These are phyloP conservation scores for Kurtzmaniella fragi DNA, from an alignment of 805 yeast genomes.

Conservation along the genomic window DNA sequence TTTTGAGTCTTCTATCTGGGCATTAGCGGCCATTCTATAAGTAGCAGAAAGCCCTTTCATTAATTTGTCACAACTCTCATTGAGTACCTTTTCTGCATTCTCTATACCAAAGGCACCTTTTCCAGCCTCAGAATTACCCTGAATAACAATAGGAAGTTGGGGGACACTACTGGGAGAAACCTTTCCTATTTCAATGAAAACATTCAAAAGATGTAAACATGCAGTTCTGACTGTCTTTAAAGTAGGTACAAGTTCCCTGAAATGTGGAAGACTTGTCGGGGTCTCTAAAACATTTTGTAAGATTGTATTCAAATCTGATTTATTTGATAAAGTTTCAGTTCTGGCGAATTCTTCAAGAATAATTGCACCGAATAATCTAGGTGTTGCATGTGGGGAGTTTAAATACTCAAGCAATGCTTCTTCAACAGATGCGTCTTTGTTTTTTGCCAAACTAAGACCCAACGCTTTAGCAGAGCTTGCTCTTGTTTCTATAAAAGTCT, in stretches of 20 bases:
- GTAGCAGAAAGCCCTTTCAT: slow-evolving; percentile 60
- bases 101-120: slow-evolving; percentile 85
- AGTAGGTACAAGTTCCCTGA: slow-evolving; percentile 82
- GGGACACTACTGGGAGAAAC: slow-evolving; percentile 69
- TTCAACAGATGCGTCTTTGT: slow-evolving; percentile 30
- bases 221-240: slow-evolving; percentile 81
- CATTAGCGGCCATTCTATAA: slow-evolving; percentile 63
- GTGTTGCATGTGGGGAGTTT: slow-evolving; percentile 69
- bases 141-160: slow-evolving; percentile 80
- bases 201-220: slow-evolving; percentile 74
- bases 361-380: slow-evolving; percentile 65
- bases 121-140: slow-evolving; percentile 92
- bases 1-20: slow-evolving; percentile 74
- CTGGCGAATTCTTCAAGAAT: slow-evolving; percentile 65
- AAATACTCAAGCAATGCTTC: slow-evolving; percentile 38
- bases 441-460: slow-evolving; percentile 58
- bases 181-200: slow-evolving; percentile 74
- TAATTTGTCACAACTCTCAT: slow-evolving; percentile 62
- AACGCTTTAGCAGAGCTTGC: slow-evolving; percentile 69
- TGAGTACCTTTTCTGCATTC: slow-evolving; percentile 65
- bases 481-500: slow-evolving; percentile 69
- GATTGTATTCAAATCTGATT: slow-evolving; percentile 23
- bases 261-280: slow-evolving; percentile 40
- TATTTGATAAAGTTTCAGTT: slow-evolving; percentile 18
- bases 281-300: slow-evolving; percentile 34